Base-by-base conservation (phyloP, 2,329 filamentous ascomycete species). In the Colletotrichum euphorbiae region DNA sequence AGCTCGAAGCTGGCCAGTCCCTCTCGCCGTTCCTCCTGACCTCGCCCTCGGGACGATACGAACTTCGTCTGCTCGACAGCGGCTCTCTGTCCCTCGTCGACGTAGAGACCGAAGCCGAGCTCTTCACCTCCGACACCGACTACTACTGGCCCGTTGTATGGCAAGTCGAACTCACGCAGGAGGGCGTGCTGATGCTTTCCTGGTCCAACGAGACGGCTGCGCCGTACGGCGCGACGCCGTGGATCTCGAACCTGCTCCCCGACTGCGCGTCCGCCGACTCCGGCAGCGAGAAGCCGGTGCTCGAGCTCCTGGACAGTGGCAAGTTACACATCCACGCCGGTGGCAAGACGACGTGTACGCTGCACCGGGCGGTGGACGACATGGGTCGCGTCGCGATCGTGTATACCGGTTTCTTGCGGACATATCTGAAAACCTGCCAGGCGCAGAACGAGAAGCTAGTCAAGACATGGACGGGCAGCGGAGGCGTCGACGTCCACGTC, bases 41-140 rank as follows among this genome's bases (percentile, higher is more conserved):
- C 8, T 72, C 70, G 3, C 70, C 70, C 0, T 67, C 62, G 17
- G 55, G 69, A 3, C 69, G 69, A 24, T 72, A 64, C 52, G 50
- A 56, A 21, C 62, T 72, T 21, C 55, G 19, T 8, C 67, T 72
- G 1, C 58, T 69, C 45, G 61, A 68, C 4, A 71, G 69, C 58
- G 70, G 70, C 6, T 64, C 70, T 15, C 66, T 72, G 13, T 71
- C 70, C 5, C 65, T 72, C 11, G 3, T 61, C 43, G 62, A 68
- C 45, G 57, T 38, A 21, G 67, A 50, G 33, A 72, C 69, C 19
- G 62, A 69, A 2, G 51, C 17, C 48, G 70, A 72, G 56, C 62
- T 71, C 13, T 72, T 72, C 45, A 67, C 67, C 11, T 72, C 70
- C 54, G 69, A 72, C 58, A 72, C 70, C 38, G 67, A 71, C 36